phyloP scores from a whole-genome alignment of 257 asterid species.

The Lantana camara region DNA sequence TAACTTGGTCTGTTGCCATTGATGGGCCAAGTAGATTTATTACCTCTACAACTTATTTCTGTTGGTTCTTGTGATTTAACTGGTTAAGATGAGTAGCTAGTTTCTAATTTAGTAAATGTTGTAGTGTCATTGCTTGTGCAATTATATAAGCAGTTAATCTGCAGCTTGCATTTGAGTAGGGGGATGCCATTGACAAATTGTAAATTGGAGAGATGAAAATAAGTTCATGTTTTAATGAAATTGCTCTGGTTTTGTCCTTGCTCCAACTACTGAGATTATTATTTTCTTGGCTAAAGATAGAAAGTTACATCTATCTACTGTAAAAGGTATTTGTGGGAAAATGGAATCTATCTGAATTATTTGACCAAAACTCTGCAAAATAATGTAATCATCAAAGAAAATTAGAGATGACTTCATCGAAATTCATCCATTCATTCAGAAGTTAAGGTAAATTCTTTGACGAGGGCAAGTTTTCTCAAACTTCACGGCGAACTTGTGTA shows the following conservation, averaged over 20 bases:
- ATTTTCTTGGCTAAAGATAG: not conserved
- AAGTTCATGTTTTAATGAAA: slow-evolving; percentile 18
- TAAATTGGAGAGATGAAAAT: slow-evolving; percentile 30
- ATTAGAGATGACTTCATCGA: no score
- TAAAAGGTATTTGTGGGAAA: no score
- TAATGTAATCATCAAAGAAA: no score
- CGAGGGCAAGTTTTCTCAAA: no score
- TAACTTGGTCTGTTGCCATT: not conserved
- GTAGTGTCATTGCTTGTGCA: slow-evolving; percentile 23
- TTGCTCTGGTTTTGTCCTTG: not conserved
- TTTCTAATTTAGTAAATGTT: slow-evolving; percentile 22
- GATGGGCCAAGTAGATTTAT: slow-evolving; percentile 22
- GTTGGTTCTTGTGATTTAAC: slow-evolving; percentile 6
- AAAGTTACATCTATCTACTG: no score
- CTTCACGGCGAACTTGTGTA: no score
- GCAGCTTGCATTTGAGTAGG: slow-evolving; percentile 23
- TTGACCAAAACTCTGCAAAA: no score
- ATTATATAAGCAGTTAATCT: slow-evolving; percentile 23
- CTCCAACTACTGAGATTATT: not conserved
- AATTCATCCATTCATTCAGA: no score
- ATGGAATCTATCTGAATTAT: no score
- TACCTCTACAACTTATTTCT: slow-evolving; percentile 10
- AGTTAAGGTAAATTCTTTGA: no score
- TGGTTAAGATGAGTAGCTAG: slow-evolving; percentile 18
- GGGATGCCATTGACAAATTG: slow-evolving; percentile 24